Evolutionary conservation across 2,329 filamentous ascomycete species (phyloP), one percentile per base, ranked within the genome.

Genomic region (Claviceps pazoutovae): DNA sequence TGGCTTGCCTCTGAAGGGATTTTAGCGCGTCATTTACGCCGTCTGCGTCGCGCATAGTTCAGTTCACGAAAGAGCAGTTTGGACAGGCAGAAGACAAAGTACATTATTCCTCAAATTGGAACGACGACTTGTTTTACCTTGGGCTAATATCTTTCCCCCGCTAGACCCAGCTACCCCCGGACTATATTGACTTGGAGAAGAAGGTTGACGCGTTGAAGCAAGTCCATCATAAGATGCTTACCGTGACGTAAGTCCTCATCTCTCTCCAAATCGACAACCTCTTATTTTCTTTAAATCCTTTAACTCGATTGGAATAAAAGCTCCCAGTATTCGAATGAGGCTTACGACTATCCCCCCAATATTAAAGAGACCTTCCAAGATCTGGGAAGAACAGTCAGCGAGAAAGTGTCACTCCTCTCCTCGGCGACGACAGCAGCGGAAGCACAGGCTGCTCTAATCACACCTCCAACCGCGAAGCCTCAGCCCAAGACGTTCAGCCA

Each of bases 401-500:
- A 97, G 71, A 98, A 97, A 74, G 90, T 96, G 57, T 75, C 80
- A 56, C 86, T 97, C 42, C 82, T 98, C 53, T 95, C 89, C 43
- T 82, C 84, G 58, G 93, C 93, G 54, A 83, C 83, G 46, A 85
- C 84, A 44, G 87, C 93, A 49, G 84, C 88, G 59, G 93, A 98
- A 73, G 93, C 93, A 48, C 90, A 96, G 73, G 88, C 89, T 48
- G 93, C 93, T 56, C 77, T 98, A 62, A 91, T 88, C 48, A 90
- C 91, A 37, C 88, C 90, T 53, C 88, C 90, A 6, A 80, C 83
- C 56, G 87, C 88, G 57, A 95, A 96, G 76, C 90, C 91, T 48
- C 93, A 97, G 73, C 93, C 93, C 63, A 98, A 97, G 80, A 98
- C 93, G 44, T 97, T 98, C 74, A 88, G 82, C 71, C 93, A 98